A percentile compares a stretch with the other conserved stretches of the same genome.
These are phyloP conservation scores for Chalciporus pseudorubinellus DNA, from an alignment of 768 basidiomycete genomes.

Conservation along the genomic window DNA sequence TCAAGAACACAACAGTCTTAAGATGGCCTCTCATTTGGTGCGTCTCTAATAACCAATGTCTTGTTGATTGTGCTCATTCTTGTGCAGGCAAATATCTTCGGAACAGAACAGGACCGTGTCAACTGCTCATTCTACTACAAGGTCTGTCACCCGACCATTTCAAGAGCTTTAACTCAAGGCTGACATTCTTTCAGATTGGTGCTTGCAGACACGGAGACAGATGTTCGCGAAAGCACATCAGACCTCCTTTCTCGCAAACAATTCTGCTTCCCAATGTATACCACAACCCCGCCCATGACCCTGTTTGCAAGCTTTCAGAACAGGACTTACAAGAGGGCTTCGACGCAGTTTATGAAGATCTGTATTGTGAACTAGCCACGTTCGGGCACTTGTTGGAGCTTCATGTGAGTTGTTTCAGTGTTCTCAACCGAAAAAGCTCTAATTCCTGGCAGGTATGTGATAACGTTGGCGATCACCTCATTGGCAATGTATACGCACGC, in stretches of 20 bases:
- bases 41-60: conserved; percentile 5
- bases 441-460: conserved; percentile 72
- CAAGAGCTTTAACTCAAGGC: not conserved
- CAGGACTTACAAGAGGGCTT: conserved; percentile 90
- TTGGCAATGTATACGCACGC: conserved; percentile 96
- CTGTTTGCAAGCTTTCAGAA: conserved; percentile 82
- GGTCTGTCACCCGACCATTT: conserved; percentile 40
- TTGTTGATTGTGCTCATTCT: conserved; percentile 2
- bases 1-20: not conserved
- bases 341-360: conserved; percentile 91
- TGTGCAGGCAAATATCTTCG: conserved; percentile 87
- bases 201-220: conserved; percentile 98
- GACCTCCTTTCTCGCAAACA: conserved; percentile 96
- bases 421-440: not conserved
- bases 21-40: conserved; percentile 78
- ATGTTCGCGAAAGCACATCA: conserved; percentile 97
- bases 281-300: conserved; percentile 95
- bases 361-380: conserved; percentile 92
- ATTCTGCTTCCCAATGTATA: conserved; percentile 96
- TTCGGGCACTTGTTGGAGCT: conserved; percentile 95
- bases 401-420: conserved; percentile 57
- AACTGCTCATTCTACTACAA: conserved; percentile 99
- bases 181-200: conserved; percentile 66
- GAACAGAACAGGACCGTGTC: conserved; percentile 91
- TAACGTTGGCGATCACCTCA: conserved; percentile 98